Evolutionary conservation across 441 rosid species (phyloP), one percentile per base, ranked within the genome.

Genomic region (Adansonia rubrostipa): DNA sequence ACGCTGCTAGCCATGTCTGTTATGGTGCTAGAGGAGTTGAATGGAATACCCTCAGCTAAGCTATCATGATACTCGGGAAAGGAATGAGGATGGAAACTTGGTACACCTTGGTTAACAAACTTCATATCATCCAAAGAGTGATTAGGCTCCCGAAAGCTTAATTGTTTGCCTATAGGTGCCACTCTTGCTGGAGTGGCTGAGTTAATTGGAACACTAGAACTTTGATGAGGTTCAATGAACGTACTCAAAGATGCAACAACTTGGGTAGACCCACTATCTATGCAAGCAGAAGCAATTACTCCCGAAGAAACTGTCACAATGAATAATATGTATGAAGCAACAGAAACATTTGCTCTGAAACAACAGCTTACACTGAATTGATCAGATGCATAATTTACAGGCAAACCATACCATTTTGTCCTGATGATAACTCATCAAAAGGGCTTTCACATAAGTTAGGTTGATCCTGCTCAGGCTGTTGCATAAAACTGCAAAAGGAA

Each of bases 21-120:
- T 62, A 85, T 79, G 81, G 84, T 75, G 65, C 87, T 80, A 42
- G 87, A 84, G 69, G 88, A 80, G 74, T 81, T 90, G 82, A 78
- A 88, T 63, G 87, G 81, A 80, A 82, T 79, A 77, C 86, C 89
- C 75, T 81, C 80, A 68, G 80, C 78, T 63, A 88, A 83, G 84
- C 75, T 78, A 77, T 87, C 88, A 67, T 77, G 88, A 79, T 86
- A 85, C 67, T 91, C 95, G 6, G 90, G 87, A n/a, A 89, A 81
- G 72, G 93, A 88, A 82, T 84, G 88, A 63, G 91, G 87, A 86
- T 87, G 91, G 72, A 89, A 87, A 80, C 83, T 85, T 74, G 88
- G 85, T 76, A 86, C 42, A 71, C 82, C 80, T 71, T 87, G 90
- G 77, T 79, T 85, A 58, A 84, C 84, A 65, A 83, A 82, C 82